These are phyloP conservation scores for Scheffersomyces stambukii DNA, from an alignment of 1,139 yeast species.

Conservation along the genomic window DNA sequence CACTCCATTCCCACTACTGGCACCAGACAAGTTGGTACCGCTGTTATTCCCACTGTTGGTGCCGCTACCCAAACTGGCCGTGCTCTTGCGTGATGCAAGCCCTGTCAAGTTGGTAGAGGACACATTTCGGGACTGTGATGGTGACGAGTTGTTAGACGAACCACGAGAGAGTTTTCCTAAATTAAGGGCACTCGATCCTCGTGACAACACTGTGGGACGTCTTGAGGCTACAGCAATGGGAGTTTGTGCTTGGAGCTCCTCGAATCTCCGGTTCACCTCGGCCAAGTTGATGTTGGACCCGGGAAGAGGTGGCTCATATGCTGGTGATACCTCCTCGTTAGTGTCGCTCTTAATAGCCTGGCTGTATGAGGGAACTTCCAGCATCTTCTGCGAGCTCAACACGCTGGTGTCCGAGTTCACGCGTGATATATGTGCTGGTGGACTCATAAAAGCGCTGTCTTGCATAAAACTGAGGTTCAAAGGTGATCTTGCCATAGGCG, in stretches of 20 bases:
- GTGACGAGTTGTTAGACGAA: conserved; percentile 24
- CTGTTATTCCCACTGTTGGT: conserved; percentile 2
- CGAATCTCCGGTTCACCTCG: conserved; percentile 20
- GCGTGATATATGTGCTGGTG: conserved; percentile 57
- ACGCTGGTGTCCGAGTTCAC: conserved; percentile 40
- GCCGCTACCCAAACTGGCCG: neutral
- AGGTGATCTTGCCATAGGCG: conserved; percentile 10
- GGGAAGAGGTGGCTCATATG: conserved; percentile 54
- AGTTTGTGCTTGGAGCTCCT: too few species aligned
- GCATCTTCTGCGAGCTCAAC: conserved; percentile 27
- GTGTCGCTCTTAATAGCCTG: conserved; percentile 60
- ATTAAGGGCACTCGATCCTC: conserved; percentile 20
- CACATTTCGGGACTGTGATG: conserved; percentile 23
- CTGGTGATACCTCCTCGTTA: conserved; percentile 55
- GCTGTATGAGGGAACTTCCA: conserved; percentile 77
- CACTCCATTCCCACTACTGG: conserved; percentile 1
- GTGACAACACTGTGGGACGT: conserved; percentile 11
- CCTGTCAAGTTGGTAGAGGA: conserved; percentile 21
- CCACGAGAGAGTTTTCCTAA: conserved; percentile 14
- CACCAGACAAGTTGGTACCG: conserved; percentile 5
- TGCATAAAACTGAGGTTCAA: conserved; percentile 11
- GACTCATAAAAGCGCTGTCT: conserved; percentile 36
- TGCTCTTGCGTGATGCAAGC: conserved; percentile 1
- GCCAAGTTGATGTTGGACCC: conserved; percentile 34
- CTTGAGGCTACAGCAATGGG: conserved; percentile 1